Base-by-base conservation (phyloP, 2,329 filamentous ascomycete genomes). In the Hymenoscyphus infarciens region DNA sequence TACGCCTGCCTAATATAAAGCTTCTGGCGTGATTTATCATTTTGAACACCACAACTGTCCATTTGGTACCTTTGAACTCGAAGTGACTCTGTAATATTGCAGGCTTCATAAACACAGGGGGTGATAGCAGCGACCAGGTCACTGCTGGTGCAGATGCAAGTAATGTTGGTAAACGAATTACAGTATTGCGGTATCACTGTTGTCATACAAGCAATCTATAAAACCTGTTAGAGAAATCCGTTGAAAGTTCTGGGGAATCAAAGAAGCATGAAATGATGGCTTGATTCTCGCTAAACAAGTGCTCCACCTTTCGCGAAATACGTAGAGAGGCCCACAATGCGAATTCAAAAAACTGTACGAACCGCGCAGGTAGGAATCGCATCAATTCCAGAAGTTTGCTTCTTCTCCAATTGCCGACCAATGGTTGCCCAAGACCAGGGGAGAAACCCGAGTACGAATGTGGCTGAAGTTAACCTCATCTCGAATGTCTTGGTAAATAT, bases 11-110 rank as follows among this genome's bases (percentile, higher is more conserved):
- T 15, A 8, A 27, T 25, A 31, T 54, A 27, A 54, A n/a, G 29
- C 19, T 16, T 25, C 25, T 54, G 22, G 7, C 22, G 52, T 11
- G 27, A 31, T 29, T 54, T 61, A 19, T 65, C 61, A 8, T 56
- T 61, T 2, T 22, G 76, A 1, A 73, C 74, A 33, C 73, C 71
- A 61, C 79, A 81, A 45, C 70, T 69, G 19, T 76, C 74, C 15
- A 69, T 61, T 2, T 77, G 78, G 55, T 75, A 72, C 65, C 79
- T 80, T 65, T 79, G 77, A 1, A 78, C 78, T 19, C 72, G 76
- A 29, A 79, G 61, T 10, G 73, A 69, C 53, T 79, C 73, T 11
- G 72, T 73, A 35, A 76, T 67, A 2, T 74, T 76, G 67, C 76
- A 77, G n/a, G 67, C 72, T 6, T 69, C 35, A 7, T 64, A 11